These are phyloP conservation scores for Sclerotinia spermophila DNA, from an alignment of 2,329 filamentous ascomycete genomes.

Conservation along the genomic window DNA sequence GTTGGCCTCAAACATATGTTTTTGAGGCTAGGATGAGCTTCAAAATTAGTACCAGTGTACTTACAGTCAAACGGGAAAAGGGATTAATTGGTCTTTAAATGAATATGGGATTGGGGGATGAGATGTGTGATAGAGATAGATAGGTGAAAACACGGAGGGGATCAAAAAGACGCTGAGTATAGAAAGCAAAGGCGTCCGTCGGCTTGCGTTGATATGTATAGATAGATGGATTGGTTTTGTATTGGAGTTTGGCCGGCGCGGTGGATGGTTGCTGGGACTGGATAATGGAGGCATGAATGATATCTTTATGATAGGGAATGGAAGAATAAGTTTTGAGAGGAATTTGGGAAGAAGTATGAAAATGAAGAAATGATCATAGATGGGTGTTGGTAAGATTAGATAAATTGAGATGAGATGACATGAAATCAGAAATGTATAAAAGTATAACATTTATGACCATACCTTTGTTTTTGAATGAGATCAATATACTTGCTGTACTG, in stretches of 20 bases:
- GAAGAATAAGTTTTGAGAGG: neutral
- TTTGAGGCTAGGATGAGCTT: constrained; percentile 72
- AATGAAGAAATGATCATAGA: neutral
- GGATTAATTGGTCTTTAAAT: constrained; percentile 25
- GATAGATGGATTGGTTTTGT: neutral
- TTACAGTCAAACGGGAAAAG: constrained; percentile 32
- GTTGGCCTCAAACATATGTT: constrained; percentile 69
- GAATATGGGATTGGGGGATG: neutral
- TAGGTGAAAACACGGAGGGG: neutral
- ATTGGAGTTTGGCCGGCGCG: neutral
- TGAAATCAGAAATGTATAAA: neutral
- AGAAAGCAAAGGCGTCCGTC: neutral
- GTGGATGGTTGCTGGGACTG: neutral
- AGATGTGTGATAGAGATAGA: neutral
- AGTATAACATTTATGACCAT: neutral
- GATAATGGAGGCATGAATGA: neutral
- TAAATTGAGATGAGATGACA: neutral
- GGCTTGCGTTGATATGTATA: neutral
- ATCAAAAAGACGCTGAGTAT: neutral
- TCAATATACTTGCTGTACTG: neutral
- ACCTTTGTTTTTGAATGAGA: neutral
- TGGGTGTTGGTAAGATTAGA: neutral
- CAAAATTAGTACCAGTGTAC: constrained; percentile 43
- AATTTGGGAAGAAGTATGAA: neutral
- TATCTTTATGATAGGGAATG: neutral